phyloP scores from a whole-genome alignment of 495 filamentous ascomycete genomes.

The Amniculicola lignicola region DNA sequence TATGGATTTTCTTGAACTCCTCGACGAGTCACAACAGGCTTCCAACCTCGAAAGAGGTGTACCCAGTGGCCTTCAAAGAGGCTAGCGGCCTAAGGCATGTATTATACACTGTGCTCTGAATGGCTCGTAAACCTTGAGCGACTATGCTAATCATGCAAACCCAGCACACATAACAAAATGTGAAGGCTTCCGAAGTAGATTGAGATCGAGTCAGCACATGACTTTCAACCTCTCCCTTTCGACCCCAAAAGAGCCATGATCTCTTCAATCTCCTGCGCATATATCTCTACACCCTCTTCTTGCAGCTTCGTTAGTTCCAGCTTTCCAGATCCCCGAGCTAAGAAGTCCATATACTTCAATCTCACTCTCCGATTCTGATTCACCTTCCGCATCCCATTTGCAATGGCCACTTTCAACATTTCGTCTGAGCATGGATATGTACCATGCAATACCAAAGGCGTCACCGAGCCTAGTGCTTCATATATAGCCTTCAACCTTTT shows the following conservation, averaged over 20 bases:
- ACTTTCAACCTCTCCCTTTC: constrained; percentile 4
- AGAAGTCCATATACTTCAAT: constrained; percentile 1
- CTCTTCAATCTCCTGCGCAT: constrained; percentile 8
- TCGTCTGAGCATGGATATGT: constrained; percentile 6
- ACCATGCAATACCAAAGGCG: constrained; percentile 9
- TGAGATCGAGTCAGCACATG: too few species aligned
- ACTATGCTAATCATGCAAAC: too few species aligned
- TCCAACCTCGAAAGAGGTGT: too few species aligned
- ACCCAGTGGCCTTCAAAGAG: too few species aligned
- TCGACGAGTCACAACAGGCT: too few species aligned
- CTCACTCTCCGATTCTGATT: constrained; percentile 10
- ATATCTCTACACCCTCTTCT: constrained; percentile 11
- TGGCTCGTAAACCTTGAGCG: too few species aligned
- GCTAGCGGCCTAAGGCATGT: too few species aligned
- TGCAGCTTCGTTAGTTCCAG: constrained; percentile 8
- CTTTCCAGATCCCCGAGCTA: background rate
- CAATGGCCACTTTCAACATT: constrained; percentile 1
- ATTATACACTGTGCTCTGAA: too few species aligned
- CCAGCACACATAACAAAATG: too few species aligned
- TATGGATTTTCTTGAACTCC: too few species aligned
- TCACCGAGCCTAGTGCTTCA: background rate
- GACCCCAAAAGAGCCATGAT: constrained; percentile 3
- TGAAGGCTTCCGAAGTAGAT: too few species aligned
- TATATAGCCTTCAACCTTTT: constrained; percentile 1
- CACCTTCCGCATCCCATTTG: constrained; percentile 1